Evolutionary conservation across 208 protist species (phyloP).

Genomic region (Trypanosoma theileri): DNA sequence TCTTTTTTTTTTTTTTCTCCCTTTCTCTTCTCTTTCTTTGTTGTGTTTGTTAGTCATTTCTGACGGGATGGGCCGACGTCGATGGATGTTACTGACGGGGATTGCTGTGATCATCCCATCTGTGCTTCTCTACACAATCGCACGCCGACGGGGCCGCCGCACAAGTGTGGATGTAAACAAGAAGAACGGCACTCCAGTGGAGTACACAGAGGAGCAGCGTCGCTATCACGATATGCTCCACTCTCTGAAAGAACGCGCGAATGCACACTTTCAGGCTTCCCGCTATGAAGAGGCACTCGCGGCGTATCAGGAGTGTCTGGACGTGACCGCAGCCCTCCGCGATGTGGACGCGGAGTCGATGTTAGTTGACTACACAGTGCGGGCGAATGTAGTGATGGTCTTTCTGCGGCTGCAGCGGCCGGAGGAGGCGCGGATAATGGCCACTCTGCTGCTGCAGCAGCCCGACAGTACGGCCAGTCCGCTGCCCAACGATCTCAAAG

Average conservation of each 20-base stretch:
- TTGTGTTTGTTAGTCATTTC: not conserved
- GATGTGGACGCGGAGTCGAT: conserved; percentile 47
- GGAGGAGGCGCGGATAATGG: conserved; percentile 63
- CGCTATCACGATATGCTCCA: conserved; percentile 25
- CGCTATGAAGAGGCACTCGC: conserved; percentile 65
- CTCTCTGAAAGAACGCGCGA: conserved; percentile 57
- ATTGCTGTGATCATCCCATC: conserved; percentile 4
- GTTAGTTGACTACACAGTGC: conserved; percentile 51
- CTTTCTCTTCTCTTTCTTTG: not conserved
- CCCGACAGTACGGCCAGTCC: conserved; percentile 12
- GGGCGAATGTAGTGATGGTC: conserved; percentile 69
- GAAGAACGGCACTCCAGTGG: no score
- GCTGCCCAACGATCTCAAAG: conserved; percentile 43
- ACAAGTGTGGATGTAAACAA: no score
- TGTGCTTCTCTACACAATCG: no score
- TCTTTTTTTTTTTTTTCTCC: not conserved
- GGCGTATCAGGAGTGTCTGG: conserved; percentile 75
- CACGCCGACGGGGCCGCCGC: no score
- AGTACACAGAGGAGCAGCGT: not conserved
- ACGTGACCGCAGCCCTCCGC: conserved; percentile 54
- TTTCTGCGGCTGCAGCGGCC: conserved; percentile 69
- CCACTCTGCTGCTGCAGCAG: conserved; percentile 78
- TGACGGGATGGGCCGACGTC: not conserved
- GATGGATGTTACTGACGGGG: conserved; percentile 7
- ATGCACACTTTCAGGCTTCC: conserved; percentile 57